phyloP scores from a whole-genome alignment of 2,329 filamentous ascomycete genomes.

The Lachnellula cervina region DNA sequence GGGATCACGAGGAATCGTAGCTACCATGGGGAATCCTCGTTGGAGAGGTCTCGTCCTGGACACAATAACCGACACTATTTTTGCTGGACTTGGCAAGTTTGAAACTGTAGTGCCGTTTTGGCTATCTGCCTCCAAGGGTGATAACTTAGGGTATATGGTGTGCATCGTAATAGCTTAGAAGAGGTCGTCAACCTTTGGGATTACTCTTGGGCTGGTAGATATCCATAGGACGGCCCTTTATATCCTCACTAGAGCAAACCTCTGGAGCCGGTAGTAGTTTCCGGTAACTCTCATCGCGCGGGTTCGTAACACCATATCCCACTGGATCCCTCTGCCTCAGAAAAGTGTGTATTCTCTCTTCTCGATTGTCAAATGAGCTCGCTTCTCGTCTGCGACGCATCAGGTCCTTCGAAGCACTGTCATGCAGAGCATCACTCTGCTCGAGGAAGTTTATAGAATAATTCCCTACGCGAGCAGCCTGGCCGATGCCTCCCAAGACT shows the following conservation, averaged over 20 bases:
- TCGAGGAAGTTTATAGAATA: conserved; percentile 60
- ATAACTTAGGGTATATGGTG: too few relatives aligned
- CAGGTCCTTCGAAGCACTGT: conserved; percentile 60
- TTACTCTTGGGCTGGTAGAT: conserved; percentile 14
- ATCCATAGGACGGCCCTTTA: conserved; percentile 22
- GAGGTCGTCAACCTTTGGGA: background rate
- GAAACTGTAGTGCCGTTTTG: too few relatives aligned
- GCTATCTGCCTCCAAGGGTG: too few relatives aligned
- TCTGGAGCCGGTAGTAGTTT: conserved; percentile 42
- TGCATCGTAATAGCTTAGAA: too few relatives aligned
- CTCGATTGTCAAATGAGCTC: conserved; percentile 46
- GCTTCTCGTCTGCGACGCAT: conserved; percentile 50
- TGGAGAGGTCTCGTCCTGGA: too few relatives aligned
- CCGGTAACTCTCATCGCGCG: conserved; percentile 40
- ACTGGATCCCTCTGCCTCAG: conserved; percentile 61
- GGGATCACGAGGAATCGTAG: too few relatives aligned
- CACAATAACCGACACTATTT: too few relatives aligned
- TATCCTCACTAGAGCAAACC: conserved; percentile 40
- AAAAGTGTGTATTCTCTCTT: conserved; percentile 72
- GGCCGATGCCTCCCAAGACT: conserved; percentile 64
- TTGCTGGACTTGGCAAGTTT: too few relatives aligned
- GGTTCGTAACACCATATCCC: conserved; percentile 19
- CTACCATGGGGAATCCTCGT: too few relatives aligned
- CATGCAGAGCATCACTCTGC: conserved; percentile 60
- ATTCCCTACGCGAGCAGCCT: conserved; percentile 64